Base-by-base conservation (phyloP, 768 basidiomycete genomes). In the Tephrocybe sp. region DNA sequence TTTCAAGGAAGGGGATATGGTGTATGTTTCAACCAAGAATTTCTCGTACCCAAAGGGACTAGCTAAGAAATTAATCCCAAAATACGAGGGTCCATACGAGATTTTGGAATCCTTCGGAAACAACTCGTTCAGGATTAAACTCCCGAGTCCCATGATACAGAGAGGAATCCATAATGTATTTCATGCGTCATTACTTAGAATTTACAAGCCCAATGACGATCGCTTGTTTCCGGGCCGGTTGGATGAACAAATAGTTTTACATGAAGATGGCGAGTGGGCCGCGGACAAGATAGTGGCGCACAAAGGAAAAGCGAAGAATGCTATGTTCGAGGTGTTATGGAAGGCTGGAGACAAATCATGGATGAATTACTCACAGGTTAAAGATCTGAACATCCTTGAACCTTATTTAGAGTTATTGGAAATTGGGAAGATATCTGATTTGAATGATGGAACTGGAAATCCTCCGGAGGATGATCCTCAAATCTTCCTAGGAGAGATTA, bases 231-330 rank as follows among this genome's bases (percentile, higher is more conserved):
- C n/a, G n/a, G n/a, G n/a, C n/a, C n/a, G n/a, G n/a, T n/a, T n/a
- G 5, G 19, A 23, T 15, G n/a, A 23, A 3, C 39, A 41, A 12
- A 41, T 41, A 12, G 12, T 41, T 8, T 11, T 11, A 3, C 9
- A 11, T 3, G 21, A 41, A 2, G 21, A 9, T 23, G 22, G 22
- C 7, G 12, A n/a, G n/a, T n/a, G n/a, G n/a, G n/a, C n/a, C n/a
- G n/a, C n/a, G n/a, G n/a, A n/a, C n/a, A n/a, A n/a, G 13, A 41
- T 41, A 23, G 39, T 41, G 39, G 39, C 39, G 39, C 39, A 41
- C 22, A 9, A n/a, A 23, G 39, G 39, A 23, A 9, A 11, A 1
- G 11, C 3, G 6, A 23, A 19, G 2, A 3, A 22, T 8, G 39
- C 39, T 2, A 41, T 41, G 39, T 41, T 41, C 22, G 21, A 41